Percentiles rank a stretch among this genome's conserved stretches.
Evolutionary conservation across 768 basidiomycete genomes (phyloP).

Genomic region (Amyloporia xantha): DNA sequence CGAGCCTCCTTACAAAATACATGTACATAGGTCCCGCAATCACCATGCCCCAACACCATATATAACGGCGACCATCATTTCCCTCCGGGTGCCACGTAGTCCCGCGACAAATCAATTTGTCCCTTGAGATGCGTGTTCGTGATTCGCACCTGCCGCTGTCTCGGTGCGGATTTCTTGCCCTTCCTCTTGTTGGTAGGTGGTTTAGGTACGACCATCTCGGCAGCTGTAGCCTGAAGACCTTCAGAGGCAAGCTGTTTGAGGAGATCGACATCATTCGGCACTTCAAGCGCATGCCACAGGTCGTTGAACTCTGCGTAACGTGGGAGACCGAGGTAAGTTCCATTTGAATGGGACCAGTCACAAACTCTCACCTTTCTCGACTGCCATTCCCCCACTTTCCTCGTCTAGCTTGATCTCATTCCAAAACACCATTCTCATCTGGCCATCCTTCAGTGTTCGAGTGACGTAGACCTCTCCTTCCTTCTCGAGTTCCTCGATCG

Average conservation of each 20-base stretch:
- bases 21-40: too few relatives aligned
- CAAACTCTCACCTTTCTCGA: constrained; percentile 65
- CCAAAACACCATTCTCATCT: constrained; percentile 82
- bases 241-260: constrained; percentile 72
- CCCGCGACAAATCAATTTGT: constrained; percentile 77
- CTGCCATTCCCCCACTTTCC: constrained; percentile 58
- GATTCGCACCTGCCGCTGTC: constrained; percentile 73
- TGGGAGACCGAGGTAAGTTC: background rate
- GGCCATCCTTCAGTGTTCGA: constrained; percentile 75
- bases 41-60: too few relatives aligned
- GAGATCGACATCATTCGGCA: constrained; percentile 82
- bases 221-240: constrained; percentile 74
- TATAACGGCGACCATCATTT: too few relatives aligned
- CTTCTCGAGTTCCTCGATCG: constrained; percentile 85
- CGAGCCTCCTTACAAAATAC: too few relatives aligned
- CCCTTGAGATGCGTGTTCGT: constrained; percentile 87
- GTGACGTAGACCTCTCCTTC: constrained; percentile 88
- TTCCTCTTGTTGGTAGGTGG: constrained; percentile 67
- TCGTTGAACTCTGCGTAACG: constrained; percentile 67
- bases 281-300: constrained; percentile 79
- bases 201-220: constrained; percentile 49
- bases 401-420: constrained; percentile 80
- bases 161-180: constrained; percentile 66
- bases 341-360: background rate
- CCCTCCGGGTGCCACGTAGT: constrained; percentile 41